These are phyloP conservation scores for Calocera viscosa DNA, from an alignment of 768 basidiomycete genomes.

Conservation along the genomic window DNA sequence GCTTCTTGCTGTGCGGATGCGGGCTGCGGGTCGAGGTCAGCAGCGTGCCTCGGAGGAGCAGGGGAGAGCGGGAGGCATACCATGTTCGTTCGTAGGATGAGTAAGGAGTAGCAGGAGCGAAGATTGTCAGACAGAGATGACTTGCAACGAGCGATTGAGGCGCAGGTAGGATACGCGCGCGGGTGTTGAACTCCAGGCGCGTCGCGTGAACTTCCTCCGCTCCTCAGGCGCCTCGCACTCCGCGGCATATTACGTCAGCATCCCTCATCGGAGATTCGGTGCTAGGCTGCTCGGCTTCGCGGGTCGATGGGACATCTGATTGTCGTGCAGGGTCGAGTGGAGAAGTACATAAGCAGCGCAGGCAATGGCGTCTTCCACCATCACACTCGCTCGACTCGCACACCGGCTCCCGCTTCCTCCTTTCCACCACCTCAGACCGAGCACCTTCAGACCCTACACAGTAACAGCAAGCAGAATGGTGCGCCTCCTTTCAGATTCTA, in stretches of 20 bases:
- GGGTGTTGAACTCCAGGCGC: background rate
- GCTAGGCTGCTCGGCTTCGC: no score
- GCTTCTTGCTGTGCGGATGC: slow-evolving; percentile 15
- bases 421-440: background rate
- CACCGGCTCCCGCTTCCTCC: background rate
- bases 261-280: no score
- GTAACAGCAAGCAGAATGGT: background rate
- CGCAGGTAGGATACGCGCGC: no score
- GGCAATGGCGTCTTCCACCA: background rate
- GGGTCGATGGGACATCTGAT: no score
- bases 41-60: background rate
- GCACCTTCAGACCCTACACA: background rate
- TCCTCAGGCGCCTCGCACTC: background rate
- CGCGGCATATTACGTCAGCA: background rate
- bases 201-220: background rate
- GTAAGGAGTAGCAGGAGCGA: no score
- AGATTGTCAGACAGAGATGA: background rate
- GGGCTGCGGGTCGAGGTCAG: background rate
- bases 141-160: background rate
- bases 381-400: background rate
- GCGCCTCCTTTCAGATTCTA: no score
- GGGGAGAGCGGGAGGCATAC: background rate
- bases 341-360: background rate
- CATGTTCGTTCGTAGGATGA: background rate
- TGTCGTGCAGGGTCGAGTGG: no score